phyloP scores from a whole-genome alignment of 352 stramenopile species.

The Globisporangium polare region DNA sequence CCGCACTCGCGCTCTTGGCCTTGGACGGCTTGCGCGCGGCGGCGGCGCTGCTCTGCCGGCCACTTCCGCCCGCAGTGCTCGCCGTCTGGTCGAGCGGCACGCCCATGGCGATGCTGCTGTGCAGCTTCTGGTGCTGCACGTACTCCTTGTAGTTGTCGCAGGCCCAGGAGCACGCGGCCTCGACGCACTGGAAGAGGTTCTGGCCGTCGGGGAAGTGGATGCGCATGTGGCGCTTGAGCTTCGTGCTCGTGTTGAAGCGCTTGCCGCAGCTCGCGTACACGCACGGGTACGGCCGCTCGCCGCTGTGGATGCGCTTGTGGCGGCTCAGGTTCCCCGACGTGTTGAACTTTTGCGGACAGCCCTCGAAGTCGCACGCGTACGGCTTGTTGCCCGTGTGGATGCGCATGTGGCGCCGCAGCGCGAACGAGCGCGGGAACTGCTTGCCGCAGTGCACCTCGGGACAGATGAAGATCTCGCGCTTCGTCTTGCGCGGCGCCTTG shows the following conservation, averaged over 20 bases:
- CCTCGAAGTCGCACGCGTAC: constrained; percentile 74
- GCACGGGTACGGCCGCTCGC: constrained; percentile 78
- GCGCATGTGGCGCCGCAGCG: constrained; percentile 75
- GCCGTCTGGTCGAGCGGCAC: constrained; percentile 23
- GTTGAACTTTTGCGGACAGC: constrained; percentile 78
- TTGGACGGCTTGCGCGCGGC: neutral
- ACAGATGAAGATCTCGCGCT: constrained; percentile 52
- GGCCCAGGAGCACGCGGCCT: constrained; percentile 41
- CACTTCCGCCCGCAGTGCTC: neutral
- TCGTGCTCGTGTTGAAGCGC: constrained; percentile 86
- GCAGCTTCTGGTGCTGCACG: constrained; percentile 23
- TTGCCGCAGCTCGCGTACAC: constrained; percentile 76
- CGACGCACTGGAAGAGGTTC: constrained; percentile 70
- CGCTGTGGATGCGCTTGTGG: constrained; percentile 86
- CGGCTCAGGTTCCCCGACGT: constrained; percentile 85
- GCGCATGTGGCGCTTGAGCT: constrained; percentile 87
- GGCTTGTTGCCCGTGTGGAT: constrained; percentile 84
- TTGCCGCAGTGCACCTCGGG: constrained; percentile 81
- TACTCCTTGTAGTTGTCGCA: constrained; percentile 86
- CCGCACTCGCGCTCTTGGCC: neutral
- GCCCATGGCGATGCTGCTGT: constrained; percentile 25
- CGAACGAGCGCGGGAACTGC: constrained; percentile 81
- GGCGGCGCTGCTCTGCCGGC: constrained; percentile 8
- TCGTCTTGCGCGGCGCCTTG: constrained; percentile 17
- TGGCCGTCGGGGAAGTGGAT: constrained; percentile 81